Base-by-base conservation (phyloP, 345 rosid species). In the Lumnitzera littorea region DNA sequence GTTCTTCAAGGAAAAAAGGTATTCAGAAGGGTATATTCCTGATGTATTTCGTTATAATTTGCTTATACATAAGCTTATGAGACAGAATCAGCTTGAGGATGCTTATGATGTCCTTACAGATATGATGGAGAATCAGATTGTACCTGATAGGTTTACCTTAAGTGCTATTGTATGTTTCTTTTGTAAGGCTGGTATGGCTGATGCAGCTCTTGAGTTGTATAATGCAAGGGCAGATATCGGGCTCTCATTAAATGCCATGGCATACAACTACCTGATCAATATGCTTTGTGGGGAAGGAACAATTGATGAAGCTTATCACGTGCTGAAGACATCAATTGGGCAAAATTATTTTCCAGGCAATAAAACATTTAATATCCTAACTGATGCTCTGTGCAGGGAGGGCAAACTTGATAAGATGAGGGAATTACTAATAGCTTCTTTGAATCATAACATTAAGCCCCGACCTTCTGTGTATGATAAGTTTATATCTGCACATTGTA, bases 151-250 rank as follows among this genome's bases (percentile, higher is more conserved):
- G 72, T 60, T 67, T 46, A 86, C 96, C 1, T 76, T 87, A 80
- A 80, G 79, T 65, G 80, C 84, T 52, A 77, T 82, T 31, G 72
- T 94, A 46, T 84, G 95, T 70, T 94, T 84, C 77, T 82, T 90
- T 66, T 84, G 96, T 67, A 94, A 94, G 70, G 85, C 83, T 5
- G 96, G 99, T 51, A 80, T 82, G 82, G 86, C 84, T 55, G 84
- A 84, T 56, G 84, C 72, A 71, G 97, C 96, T 12, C 68, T 80
- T 12, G 84, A 86, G 60, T 65, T 94, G 70, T 86, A 81, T 72
- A 68, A 80, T 52, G 76, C 81, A 52, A 76, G 84, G 72, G 77
- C 79, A 13, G 89, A 84, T 60, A 67, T 82, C 31, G 78, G 83
- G 47, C 75, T 84, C 53, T 68, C 89, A 13, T 88, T 78, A 7